Base-by-base conservation (phyloP, 352 stramenopile genomes). In the Pythium aristosporum region DNA sequence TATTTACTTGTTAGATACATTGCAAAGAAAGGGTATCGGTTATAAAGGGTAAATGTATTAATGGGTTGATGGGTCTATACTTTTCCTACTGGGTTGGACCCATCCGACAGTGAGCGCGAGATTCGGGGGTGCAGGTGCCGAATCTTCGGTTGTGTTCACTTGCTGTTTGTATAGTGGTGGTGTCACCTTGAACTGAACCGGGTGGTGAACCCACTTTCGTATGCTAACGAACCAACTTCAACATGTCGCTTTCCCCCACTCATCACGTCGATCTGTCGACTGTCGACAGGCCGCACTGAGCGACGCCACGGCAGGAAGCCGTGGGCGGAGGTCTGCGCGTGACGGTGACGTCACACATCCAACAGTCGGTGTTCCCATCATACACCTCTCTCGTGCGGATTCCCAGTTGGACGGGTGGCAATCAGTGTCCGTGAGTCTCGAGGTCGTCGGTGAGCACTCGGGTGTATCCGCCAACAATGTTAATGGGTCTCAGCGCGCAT, bases 161-260 rank as follows among this genome's bases (percentile, higher is more conserved):
- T 54, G 43, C 7, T 21, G 3, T 62, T 62, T 62, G 55, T 30
- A 30, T 62, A 62, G 1, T 30, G 42, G 1, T 50, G 32, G 18
- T 1, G 18, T 36, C 9, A 5, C 32, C 4, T 41, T 10, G 2
- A 12, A 28, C 25, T 57, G 25, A 25, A 48, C 10, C 37, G 21
- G 21, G n/a, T 51, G 52, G 20, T 49, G 37, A 49, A 59, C 37
- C 52, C 52, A 59, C 39, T 49, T 21, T 30, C 25, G 25, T 36
- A 21, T 13, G 13, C 16, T 7, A 28, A 11, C 20, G 13, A 59
- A 16, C 52, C 15, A 62, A 62, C 55, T 62, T 62, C 55, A 62
- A 62, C 55, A 62, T 62, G 55, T 54, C 43, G 41, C 54, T 52
- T 36, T 43, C 11, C 16, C n/a, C 28, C 55, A 57, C 32, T 47